Evolutionary conservation across 805 yeast species (phyloP), one percentile per base, ranked within the genome.

Genomic region (Aciculoconidium aculeatum): DNA sequence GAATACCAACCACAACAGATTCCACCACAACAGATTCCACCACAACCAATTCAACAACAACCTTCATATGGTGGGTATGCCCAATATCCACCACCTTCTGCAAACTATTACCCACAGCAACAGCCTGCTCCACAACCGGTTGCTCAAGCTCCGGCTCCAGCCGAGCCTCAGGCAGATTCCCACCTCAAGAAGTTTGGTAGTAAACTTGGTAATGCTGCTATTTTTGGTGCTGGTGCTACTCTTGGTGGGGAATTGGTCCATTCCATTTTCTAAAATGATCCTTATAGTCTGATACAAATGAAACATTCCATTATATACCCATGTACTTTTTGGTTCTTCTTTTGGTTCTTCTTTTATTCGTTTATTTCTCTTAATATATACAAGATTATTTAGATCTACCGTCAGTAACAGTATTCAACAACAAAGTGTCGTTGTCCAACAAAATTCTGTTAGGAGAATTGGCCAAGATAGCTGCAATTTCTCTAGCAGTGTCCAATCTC

Each of bases 211-310:
- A 77, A 86, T 42, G 94, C 96, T n/a, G 88, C 94, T 19, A 75
- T 88, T 27, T 90, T 86, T 42, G 96, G 96, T 57, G 96, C 95
- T 7, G 97, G 97, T 65, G 95, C 96, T 21, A 80, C 95, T 1
- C 66, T 88, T 31, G 97, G 97, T 49, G 70, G 84, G 25, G 86
- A 82, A 46, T 45, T 90, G 29, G 84, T 88, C 22, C 76, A 81
- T 47, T 70, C 83, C 23, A 80, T 84, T 36, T 77, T 80, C 44
- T 77, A 58, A 51, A 17, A 10, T 23, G 6, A 7, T 7, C 7
- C 26, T 23, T n/a, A n/a, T n/a, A n/a, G n/a, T n/a, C n/a, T n/a
- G n/a, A n/a, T n/a, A n/a, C n/a, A n/a, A n/a, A n/a, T 10, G 7
- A 7, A 17, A 17, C 20, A 17, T 10, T 7, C 7, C 11, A 11